Base-by-base conservation (phyloP, 2,329 filamentous ascomycete genomes). In the Chrysoporthe cubensis region DNA sequence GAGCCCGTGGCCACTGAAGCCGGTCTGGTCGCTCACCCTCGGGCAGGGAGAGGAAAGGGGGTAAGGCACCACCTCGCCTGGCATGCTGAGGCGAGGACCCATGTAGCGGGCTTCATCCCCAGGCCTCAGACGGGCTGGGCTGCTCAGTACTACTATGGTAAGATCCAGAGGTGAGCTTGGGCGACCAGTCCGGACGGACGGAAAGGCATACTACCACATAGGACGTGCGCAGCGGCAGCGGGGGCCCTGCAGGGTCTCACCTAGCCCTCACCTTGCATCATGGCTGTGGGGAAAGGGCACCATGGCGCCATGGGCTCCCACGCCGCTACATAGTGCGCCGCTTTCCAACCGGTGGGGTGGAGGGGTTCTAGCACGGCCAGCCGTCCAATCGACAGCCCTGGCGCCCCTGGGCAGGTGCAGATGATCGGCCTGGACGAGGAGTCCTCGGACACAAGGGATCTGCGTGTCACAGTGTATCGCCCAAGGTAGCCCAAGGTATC, bases 361-460 rank as follows among this genome's bases (percentile, higher is more conserved):
- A 26, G 58, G 67, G 56, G 48, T 46, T 43, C 52, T n/a, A 48
- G 44, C 32, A 48, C 18, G 32, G 16, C 60, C 7, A 14, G 13
- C 37, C 40, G 26, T 18, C 57, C 57, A 60, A 60, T 60, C n/a
- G n/a, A 21, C 40, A 40, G 26, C 57, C 54, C 16, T n/a, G 54
- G 6, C 32, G 32, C 5, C 2, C 54, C 34, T 40, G 34, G 54
- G 16, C 54, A 6, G 2, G 26, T 57, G 54, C 54, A 57, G 44
- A 52, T 40, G 60, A 62, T 50, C 32, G 42, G 44, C 67, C 46
- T 56, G 46, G 62, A 54, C 52, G 64, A 65, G 64, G 50, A 69
- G 56, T 61, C 43, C 60, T 66, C 67, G 67, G 67, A 66, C 67
- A 64, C 64, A 69, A 64, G 67, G 67, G 66, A 69, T 59, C 46